Conservation (phyloP, 768 basidiomycete species). For the Clathrus columnatus region DNA sequence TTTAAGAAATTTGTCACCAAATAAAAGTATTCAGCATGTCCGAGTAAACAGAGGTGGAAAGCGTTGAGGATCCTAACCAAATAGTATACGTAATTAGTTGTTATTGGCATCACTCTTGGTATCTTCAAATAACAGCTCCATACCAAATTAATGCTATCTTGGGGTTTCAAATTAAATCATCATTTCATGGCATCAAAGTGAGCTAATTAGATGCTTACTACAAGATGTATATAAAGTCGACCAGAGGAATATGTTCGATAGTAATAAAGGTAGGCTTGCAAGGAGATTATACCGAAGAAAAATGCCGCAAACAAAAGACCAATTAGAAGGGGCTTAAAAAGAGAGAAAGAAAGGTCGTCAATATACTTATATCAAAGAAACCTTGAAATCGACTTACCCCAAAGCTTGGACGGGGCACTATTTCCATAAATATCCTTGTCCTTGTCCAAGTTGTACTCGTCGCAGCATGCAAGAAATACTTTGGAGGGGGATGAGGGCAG, state of each 20-base stretch:
- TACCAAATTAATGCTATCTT: conserved; percentile 2
- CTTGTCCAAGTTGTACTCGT: background rate
- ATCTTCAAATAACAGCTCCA: too few relatives aligned
- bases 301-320: conserved; percentile 18
- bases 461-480: background rate
- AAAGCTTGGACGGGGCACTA: background rate
- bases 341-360: too few relatives aligned
- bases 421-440: background rate
- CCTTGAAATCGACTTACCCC: background rate
- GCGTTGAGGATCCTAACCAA: background rate
- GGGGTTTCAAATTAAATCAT: too few relatives aligned
- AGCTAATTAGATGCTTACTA: conserved; percentile 15
- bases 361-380: background rate
- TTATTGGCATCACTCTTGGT: background rate
- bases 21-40: background rate
- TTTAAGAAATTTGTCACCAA: conserved; percentile 1
- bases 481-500: too few relatives aligned
- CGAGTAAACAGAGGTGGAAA: background rate
- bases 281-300: conserved; percentile 22
- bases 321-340: conserved; percentile 15
- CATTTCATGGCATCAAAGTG: too few relatives aligned
- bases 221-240: conserved; percentile 13
- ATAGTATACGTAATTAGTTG: background rate
- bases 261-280: conserved; percentile 19
- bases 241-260: conserved; percentile 18